Evolutionary conservation across 139 green algal genomes (phyloP).

Genomic region (Tetradesmus lagerheimii): DNA sequence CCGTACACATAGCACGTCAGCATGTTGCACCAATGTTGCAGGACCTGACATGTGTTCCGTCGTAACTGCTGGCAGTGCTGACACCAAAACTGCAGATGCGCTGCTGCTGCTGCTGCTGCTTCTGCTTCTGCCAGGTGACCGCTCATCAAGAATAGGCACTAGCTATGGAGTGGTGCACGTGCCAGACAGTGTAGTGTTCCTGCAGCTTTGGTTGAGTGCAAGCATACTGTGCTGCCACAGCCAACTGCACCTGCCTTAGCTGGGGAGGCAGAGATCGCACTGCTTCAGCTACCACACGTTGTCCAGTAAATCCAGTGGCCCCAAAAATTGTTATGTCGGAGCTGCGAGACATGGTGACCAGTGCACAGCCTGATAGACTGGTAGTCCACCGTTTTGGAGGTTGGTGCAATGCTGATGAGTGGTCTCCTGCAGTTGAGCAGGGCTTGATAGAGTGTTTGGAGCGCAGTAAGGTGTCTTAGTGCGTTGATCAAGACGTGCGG

Average conservation of each 20-base stretch:
- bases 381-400: neutral
- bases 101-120: too few species aligned
- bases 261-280: conserved; percentile 20
- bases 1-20: too few species aligned
- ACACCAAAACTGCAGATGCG: too few species aligned
- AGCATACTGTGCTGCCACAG: conserved; percentile 3
- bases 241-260: conserved; percentile 32
- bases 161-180: too few species aligned
- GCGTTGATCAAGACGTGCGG: too few species aligned
- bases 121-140: too few species aligned
- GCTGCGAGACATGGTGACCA: neutral
- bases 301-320: conserved; percentile 73
- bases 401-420: neutral
- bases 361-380: neutral
- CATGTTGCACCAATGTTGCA: too few species aligned
- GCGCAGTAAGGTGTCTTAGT: too few species aligned
- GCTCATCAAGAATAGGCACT: too few species aligned
- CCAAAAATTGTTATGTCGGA: conserved; percentile 69
- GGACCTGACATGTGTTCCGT: too few species aligned
- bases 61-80: too few species aligned
- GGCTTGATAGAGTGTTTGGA: neutral
- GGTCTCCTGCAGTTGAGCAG: neutral
- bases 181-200: too few species aligned
- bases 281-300: conserved; percentile 56
- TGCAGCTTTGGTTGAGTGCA: neutral